phyloP scores from a whole-genome alignment of 1,139 yeast genomes.

The Lodderomyces orthopsilosis region DNA sequence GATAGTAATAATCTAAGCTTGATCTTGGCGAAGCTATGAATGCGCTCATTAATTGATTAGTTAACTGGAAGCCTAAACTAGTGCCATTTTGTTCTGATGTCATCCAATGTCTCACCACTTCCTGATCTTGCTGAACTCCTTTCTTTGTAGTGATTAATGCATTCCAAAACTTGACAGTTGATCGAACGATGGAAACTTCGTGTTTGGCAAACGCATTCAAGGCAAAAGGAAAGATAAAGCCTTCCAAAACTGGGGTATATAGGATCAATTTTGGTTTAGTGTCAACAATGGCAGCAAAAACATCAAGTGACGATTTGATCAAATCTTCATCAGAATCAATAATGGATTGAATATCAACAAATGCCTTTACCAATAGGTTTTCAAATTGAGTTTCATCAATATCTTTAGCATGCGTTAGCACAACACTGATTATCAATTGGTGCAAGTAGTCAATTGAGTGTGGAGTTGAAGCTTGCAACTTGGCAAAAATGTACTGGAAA shows the following conservation, averaged over 20 bases:
- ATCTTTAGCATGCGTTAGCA: conserved; percentile 30
- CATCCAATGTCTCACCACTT: conserved; percentile 30
- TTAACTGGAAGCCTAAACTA: conserved; percentile 35
- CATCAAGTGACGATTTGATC: conserved; percentile 41
- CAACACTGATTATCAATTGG: conserved; percentile 39
- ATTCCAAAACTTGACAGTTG: conserved; percentile 67
- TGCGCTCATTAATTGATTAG: conserved; percentile 29
- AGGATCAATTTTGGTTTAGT: conserved; percentile 50
- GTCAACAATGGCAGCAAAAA: conserved; percentile 47
- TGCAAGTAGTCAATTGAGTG: conserved; percentile 40
- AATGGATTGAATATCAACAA: conserved; percentile 30
- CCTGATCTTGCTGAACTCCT: conserved; percentile 51
- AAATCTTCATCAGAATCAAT: conserved; percentile 54
- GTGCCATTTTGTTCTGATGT: conserved; percentile 17
- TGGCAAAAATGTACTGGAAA: conserved; percentile 43
- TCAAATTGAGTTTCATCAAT: conserved; percentile 29
- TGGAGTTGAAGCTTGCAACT: conserved; percentile 27
- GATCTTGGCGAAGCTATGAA: conserved; percentile 57
- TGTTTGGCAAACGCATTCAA: conserved; percentile 48
- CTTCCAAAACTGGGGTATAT: conserved; percentile 30
- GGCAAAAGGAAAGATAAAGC: conserved; percentile 38
- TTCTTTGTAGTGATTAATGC: conserved; percentile 50
- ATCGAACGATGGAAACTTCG: conserved; percentile 65
- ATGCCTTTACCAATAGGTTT: conserved; percentile 26
- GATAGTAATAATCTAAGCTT: conserved; percentile 55